Percentiles rank a stretch among this genome's conserved stretches.
Evolutionary conservation across 306 rosid species (phyloP).

Genomic region (Astragalus glycyphyllos): DNA sequence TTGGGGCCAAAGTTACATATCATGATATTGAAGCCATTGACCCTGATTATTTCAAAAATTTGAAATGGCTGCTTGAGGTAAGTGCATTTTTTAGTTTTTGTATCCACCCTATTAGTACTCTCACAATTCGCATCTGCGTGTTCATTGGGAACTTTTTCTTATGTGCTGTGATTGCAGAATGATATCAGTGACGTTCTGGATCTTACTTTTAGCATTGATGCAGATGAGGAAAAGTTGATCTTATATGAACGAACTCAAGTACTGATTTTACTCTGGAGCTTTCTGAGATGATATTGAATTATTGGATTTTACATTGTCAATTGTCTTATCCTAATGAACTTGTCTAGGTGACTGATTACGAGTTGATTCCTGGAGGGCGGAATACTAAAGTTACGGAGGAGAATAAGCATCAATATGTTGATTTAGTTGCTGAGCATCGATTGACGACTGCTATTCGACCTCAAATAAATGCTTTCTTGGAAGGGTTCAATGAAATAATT

Average conservation of each 20-base stretch:
- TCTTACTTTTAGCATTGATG: slow-evolving; percentile 98
- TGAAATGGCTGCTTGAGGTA: slow-evolving; percentile 99
- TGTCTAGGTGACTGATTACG: slow-evolving; percentile 91
- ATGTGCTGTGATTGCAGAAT: slow-evolving; percentile 59
- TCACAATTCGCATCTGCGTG: slow-evolving; percentile 14
- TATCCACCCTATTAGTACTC: neutral
- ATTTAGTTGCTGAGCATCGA: slow-evolving; percentile 89
- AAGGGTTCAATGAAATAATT: slow-evolving; percentile 83
- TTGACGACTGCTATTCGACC: slow-evolving; percentile 96
- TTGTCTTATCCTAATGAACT: slow-evolving; percentile 40
- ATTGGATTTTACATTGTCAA: slow-evolving; percentile 2
- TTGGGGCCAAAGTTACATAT: slow-evolving; percentile 91
- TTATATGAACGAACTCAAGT: slow-evolving; percentile 90
- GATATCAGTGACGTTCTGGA: slow-evolving; percentile 81
- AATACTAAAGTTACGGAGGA: slow-evolving; percentile 94
- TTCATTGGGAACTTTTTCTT: slow-evolving; percentile 35
- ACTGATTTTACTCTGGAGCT: slow-evolving; percentile 38
- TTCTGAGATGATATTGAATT: slow-evolving; percentile 22
- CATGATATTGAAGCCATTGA: slow-evolving; percentile 99
- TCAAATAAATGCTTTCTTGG: slow-evolving; percentile 90
- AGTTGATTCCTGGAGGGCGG: slow-evolving; percentile 93
- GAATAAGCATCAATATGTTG: slow-evolving; percentile 92
- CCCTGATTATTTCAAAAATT: slow-evolving; percentile 85
- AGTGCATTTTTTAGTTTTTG: slow-evolving; percentile 17
- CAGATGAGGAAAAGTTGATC: slow-evolving; percentile 93